Conservation (phyloP, 208 protist genomes). For the Leishmania gerbilli region DNA sequence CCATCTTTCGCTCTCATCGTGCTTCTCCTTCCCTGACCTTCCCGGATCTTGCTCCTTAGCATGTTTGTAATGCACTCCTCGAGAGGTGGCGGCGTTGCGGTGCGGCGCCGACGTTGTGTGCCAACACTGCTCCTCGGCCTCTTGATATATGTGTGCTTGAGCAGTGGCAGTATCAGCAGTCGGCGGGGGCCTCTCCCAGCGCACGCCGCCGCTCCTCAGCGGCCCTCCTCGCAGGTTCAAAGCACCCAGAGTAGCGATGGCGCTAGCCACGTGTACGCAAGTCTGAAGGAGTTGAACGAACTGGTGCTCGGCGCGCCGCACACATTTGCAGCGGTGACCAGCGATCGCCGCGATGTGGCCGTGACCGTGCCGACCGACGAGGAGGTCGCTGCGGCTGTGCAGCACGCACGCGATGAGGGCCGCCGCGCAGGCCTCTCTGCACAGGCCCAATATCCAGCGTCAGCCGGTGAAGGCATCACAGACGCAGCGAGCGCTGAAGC, state of each 20-base stretch:
- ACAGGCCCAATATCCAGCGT: background rate
- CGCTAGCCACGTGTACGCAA: constrained; percentile 12
- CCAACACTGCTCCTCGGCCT: background rate
- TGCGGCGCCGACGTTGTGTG: background rate
- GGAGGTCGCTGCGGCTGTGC: constrained; percentile 11
- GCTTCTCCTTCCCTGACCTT: constrained; percentile 4
- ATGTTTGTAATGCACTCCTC: background rate
- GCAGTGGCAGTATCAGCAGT: background rate
- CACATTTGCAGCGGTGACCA: background rate
- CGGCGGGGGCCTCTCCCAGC: background rate
- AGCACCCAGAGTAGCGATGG: background rate
- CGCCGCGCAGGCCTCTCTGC: background rate
- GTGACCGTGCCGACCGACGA: constrained; percentile 3
- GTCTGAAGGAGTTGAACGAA: constrained; percentile 20
- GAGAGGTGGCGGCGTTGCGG: background rate
- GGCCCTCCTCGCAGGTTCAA: background rate
- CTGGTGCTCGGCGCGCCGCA: constrained; percentile 10
- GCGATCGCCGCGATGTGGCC: background rate
- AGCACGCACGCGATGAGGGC: constrained; percentile 7
- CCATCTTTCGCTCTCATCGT: background rate
- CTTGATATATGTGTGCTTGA: background rate
- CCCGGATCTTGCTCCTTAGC: background rate
- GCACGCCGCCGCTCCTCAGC: background rate
- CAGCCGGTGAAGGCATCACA: too few relatives aligned
- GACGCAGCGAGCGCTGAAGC: background rate